These are phyloP conservation scores for Malus sieversii DNA, from an alignment of 306 rosid genomes.

Conservation along the genomic window DNA sequence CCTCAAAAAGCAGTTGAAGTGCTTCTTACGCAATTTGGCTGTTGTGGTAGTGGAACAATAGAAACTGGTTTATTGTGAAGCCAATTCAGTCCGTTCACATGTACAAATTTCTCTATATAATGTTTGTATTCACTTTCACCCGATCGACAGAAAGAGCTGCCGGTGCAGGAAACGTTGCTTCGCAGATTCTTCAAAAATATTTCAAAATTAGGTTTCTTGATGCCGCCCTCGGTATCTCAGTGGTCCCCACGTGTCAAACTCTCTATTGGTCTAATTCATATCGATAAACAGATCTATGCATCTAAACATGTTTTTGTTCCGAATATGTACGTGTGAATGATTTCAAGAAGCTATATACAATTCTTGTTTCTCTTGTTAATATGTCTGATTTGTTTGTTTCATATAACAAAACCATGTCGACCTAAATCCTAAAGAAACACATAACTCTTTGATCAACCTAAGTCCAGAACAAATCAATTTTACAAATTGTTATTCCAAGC, in stretches of 20 bases:
- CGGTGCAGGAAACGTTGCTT: slow-evolving; percentile 23
- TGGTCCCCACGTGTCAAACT: background rate
- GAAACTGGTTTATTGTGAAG: slow-evolving; percentile 31
- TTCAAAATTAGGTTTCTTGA: background rate
- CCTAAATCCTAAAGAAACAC: too few species aligned
- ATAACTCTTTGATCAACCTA: too few species aligned
- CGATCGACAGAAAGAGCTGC: too few species aligned
- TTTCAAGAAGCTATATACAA: background rate
- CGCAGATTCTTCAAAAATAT: background rate
- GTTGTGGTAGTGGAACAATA: slow-evolving; percentile 41
- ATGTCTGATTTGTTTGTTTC: too few species aligned
- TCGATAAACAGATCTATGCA: background rate
- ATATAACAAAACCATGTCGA: too few species aligned
- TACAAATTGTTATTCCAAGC: background rate
- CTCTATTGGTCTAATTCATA: too few species aligned
- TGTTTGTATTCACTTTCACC: too few species aligned
- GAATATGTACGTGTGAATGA: background rate
- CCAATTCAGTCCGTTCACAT: slow-evolving; percentile 25
- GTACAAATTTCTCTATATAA: slow-evolving; percentile 23
- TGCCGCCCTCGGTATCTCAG: background rate
- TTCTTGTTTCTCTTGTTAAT: too few species aligned
- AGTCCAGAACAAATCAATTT: too few species aligned
- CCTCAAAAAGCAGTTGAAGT: slow-evolving; percentile 2
- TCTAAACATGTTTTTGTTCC: background rate
- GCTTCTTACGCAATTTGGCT: slow-evolving; percentile 12